Base-by-base conservation (phyloP, 176 grass and related monocot genomes). In the Oryza officinalis region DNA sequence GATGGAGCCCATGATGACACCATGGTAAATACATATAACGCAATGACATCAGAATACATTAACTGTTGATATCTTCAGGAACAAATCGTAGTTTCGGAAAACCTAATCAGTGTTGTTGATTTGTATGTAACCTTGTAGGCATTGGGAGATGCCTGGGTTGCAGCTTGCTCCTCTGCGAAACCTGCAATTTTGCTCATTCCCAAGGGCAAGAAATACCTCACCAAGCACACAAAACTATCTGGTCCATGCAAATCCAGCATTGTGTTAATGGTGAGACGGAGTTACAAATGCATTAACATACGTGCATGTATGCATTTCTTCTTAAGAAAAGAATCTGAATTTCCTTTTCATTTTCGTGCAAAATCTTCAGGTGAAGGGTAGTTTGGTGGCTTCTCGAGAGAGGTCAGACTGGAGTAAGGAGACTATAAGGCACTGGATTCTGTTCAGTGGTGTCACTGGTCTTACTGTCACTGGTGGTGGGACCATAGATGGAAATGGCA, bases 231-330 rank as follows among this genome's bases (percentile, higher is more conserved):
- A 7, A 84, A 74, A 18, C 80, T 97, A 4, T 71, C 70, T 14
- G 91, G 94, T 9, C 90, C 91, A 75, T 97, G 91, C 83, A 81
- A 70, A 52, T 93, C 94, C 13, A 63, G 13, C n/a, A 74, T 93
- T 15, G 13, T 74, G 15, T 32, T 93, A 20, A 88, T 79, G 84
- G 94, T 97, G 50, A 86, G 84, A 69, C 15, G n/a, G 4, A 61
- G 3, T 23, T 49, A 27, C 35, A 68, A 44, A 40, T 60, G 20
- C 57, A 60, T 25, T 40, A 28, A 59, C 45, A 1, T 69, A 28
- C 35, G 4, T 74, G n/a, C n/a, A n/a, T n/a, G n/a, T n/a, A n/a
- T n/a, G 18, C 2, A 12, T 26, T 41, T 59, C 32, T 12, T 31
- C 22, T 11, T 71, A 47, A 10, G 74, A 57, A 57, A 60, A 60